Evolutionary conservation across 176 grass and related monocot genomes (phyloP).

Genomic region (Carex scoparia): DNA sequence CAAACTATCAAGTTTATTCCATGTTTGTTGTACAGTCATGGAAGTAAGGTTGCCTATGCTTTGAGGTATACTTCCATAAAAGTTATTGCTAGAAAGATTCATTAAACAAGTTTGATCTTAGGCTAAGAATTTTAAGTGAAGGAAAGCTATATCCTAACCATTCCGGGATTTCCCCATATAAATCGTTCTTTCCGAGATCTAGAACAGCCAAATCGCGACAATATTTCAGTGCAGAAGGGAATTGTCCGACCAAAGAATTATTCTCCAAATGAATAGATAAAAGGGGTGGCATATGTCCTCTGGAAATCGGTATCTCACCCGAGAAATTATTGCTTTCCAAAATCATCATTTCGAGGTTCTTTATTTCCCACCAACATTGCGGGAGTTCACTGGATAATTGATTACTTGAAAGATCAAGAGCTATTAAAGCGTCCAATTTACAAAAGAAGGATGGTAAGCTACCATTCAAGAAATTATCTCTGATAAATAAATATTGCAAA

Average conservation of each 20-base stretch:
- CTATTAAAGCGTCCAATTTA: constrained; percentile 31
- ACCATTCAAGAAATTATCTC: constrained; percentile 36
- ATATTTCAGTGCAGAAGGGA: constrained; percentile 23
- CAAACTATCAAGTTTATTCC: constrained; percentile 9
- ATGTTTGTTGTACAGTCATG: constrained; percentile 34
- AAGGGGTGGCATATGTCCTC: constrained; percentile 18
- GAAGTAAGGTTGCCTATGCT: constrained; percentile 41
- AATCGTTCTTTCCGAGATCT: constrained; percentile 48
- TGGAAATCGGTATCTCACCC: constrained; percentile 39
- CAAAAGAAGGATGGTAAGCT: constrained; percentile 44
- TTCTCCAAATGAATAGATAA: constrained; percentile 50
- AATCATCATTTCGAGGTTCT: constrained; percentile 45
- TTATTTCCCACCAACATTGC: constrained; percentile 42
- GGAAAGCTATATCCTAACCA: constrained; percentile 39
- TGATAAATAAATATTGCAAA: constrained; percentile 16
- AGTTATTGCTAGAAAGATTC: constrained; percentile 46
- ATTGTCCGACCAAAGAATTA: constrained; percentile 39
- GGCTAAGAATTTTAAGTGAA: constrained; percentile 39
- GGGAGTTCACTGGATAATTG: constrained; percentile 48
- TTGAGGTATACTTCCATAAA: constrained; percentile 43
- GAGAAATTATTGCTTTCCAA: constrained; percentile 49
- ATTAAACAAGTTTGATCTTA: constrained; percentile 46
- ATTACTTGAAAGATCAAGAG: constrained; percentile 75
- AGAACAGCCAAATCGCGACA: constrained; percentile 31
- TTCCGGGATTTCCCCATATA: constrained; percentile 45